A percentile compares a stretch with the other conserved stretches of the same genome.
Conservation (phyloP, 139 green algal species). For the Desmodesmus armatus region DNA sequence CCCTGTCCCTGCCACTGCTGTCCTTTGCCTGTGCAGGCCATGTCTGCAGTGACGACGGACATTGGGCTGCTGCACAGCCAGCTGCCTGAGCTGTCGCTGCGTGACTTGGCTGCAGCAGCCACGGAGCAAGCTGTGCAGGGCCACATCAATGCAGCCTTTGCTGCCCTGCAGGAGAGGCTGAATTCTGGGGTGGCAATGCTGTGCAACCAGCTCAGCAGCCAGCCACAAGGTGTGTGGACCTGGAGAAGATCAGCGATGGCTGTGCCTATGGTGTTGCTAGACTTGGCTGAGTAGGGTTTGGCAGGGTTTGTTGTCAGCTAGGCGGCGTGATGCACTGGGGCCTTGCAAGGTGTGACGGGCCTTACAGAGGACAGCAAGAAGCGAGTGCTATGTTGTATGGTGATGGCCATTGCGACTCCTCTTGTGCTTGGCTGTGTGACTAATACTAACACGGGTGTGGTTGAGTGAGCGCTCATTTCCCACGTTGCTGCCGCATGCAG, state of each 20-base stretch:
- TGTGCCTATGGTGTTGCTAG: background rate
- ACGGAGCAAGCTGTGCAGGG: slow-evolving; percentile 60
- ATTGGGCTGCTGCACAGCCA: slow-evolving; percentile 66
- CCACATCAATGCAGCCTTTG: slow-evolving; percentile 75
- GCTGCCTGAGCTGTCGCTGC: slow-evolving; percentile 77
- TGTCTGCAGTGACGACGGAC: slow-evolving; percentile 74
- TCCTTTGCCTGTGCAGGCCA: slow-evolving; percentile 47
- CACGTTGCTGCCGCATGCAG: no score
- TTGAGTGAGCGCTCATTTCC: no score
- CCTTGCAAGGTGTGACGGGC: no score
- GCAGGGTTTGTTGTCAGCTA: no score
- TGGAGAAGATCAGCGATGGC: background rate
- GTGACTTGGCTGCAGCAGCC: slow-evolving; percentile 60
- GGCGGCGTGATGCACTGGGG: background rate
- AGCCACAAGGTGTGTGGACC: background rate
- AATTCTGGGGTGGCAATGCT: slow-evolving; percentile 28
- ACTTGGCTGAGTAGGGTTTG: no score
- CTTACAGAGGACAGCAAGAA: no score
- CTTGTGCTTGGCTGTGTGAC: no score
- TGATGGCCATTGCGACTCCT: no score
- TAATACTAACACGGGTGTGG: no score
- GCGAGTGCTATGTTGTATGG: no score
- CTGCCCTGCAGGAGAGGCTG: slow-evolving; percentile 49
- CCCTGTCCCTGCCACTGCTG: no score
- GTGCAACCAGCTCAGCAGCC: slow-evolving; percentile 9